Evolutionary conservation across 2,329 filamentous ascomycete species (phyloP), one percentile per base, ranked within the genome.

Genomic region (Sporothrix dimorphospora): DNA sequence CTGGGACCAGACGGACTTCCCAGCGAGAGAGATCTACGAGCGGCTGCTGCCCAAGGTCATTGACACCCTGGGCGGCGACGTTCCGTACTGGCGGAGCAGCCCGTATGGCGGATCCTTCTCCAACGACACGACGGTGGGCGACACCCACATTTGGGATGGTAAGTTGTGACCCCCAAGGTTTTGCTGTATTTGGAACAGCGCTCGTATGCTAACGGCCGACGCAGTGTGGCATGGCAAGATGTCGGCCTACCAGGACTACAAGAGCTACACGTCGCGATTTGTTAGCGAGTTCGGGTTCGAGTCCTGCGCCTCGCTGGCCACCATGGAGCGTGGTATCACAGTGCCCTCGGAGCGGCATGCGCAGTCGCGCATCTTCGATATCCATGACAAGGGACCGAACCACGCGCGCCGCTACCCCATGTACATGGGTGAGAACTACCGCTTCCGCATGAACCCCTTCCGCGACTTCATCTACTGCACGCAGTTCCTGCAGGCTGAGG

Each of bases 211-310:
- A 57, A 57, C 24, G 14, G 16, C 24, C 12, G 5, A 30, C 24
- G 24, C 24, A 57, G 53, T 94, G 12, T 94, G 92, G 92, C 92
- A 94, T 77, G 91, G 91, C 21, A 34, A 38, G 19, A 53, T 49
- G 66, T 89, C 85, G 2, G 91, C 91, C 73, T 94, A 94, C 77
- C 92, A 94, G 77, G 88, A 91, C 73, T 92, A 90, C 72, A 88
- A 91, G 75, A 87, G 86, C n/a, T 85, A 94, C 9, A 87, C 88
- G 38, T 92, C 91, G 4, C 87, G 92, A 1, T 94, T 94, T 81
- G 91, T 93, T 72, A 91, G 89, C 75, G 92, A 94, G 78, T 94
- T 94, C 75, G 92, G 92, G 72, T 93, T 94, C 91, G 89, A 94
- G 78, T 90, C 90, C 0, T 93, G 93, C 78, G 93, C 93, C 0